These are phyloP conservation scores for Tuber borchii DNA, from an alignment of 495 filamentous ascomycete genomes.

Conservation along the genomic window DNA sequence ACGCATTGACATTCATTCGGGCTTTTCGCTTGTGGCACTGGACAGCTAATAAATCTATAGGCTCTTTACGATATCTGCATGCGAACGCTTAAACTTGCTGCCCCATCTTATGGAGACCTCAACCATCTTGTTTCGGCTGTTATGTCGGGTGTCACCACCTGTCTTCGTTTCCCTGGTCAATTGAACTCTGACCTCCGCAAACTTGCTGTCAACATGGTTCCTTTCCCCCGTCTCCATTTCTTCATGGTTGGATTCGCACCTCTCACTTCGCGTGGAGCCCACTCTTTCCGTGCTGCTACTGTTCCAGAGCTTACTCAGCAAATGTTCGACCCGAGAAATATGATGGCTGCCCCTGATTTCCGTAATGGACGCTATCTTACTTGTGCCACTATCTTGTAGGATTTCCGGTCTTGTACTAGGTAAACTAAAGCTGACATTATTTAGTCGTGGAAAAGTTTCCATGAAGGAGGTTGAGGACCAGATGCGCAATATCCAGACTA, in stretches of 20 bases:
- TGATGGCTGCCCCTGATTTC: conserved; percentile 99
- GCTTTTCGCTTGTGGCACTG: neutral
- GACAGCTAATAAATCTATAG: conserved; percentile 2
- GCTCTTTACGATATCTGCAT: conserved; percentile 99
- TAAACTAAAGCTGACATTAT: conserved; percentile 39
- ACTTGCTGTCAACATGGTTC: conserved; percentile 99
- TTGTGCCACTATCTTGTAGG: conserved; percentile 90
- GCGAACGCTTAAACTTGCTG: conserved; percentile 95
- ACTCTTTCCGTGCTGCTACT: conserved; percentile 92
- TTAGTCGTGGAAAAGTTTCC: conserved; percentile 91
- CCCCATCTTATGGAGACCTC: conserved; percentile 96
- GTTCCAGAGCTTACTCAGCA: conserved; percentile 98
- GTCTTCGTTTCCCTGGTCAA: conserved; percentile 97
- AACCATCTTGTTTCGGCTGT: conserved; percentile 99
- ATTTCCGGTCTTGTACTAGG: neutral
- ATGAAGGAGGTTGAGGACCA: conserved; percentile 99
- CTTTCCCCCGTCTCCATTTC: conserved; percentile 99
- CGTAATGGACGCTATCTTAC: conserved; percentile 98
- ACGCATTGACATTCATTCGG: neutral
- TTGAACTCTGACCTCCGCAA: conserved; percentile 99
- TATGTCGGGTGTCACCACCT: conserved; percentile 99
- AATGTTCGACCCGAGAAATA: conserved; percentile 99
- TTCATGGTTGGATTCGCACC: conserved; percentile 99
- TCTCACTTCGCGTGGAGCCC: conserved; percentile 87
- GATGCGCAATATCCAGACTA: conserved; percentile 99